Evolutionary conservation across 2,329 filamentous ascomycete genomes (phyloP), one percentile per base, ranked within the genome.

Genomic region (Septoria petroselini): DNA sequence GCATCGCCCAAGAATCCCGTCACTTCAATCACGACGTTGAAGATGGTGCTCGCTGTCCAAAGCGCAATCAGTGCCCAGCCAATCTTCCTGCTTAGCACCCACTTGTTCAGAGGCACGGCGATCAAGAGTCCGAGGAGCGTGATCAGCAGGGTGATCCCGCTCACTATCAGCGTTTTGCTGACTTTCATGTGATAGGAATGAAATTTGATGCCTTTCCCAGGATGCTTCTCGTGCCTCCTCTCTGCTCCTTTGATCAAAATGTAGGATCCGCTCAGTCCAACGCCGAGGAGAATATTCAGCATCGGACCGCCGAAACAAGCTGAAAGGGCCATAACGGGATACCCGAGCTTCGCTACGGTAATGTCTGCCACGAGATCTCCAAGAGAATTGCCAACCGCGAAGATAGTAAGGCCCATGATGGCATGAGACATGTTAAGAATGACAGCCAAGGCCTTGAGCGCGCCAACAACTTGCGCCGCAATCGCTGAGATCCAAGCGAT

Each of bases 281-380:
- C 91, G 0, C 93, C 93, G 3, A 98, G 80, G 0, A 98, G 74
- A 55, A 98, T 98, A 62, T 98, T 98, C 33, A 98, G 80, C 89
- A 98, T 91, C 0, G 93, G 93, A 0, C 93, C 94, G n/a, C 93
- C 93, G 67, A 98, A 96, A 67, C 93, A 98, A 3, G 93, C 93
- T 27, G 88, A 91, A 33, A 86, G 72, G 1, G 93, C 93, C 93
- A 98, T 98, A 55, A 98, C 90, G 0, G 93, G 93, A 69, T 91
- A 96, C 2, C 93, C 93, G 2, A 98, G 81, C 27, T 88, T 82
- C 3, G 93, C 93, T 30, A 98, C 87, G 0, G 93, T 98, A 46
- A 97, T 87, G 66, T 98, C 87, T 12, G 93, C 91, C 7, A 98
- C 89, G 12, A 98, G 76, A 63, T 98, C 93, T 30, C 93, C 91